Evolutionary conservation across 2,329 filamentous ascomycete genomes (phyloP), one percentile per base, ranked within the genome.

Genomic region (Thermomyces lanuginosus): DNA sequence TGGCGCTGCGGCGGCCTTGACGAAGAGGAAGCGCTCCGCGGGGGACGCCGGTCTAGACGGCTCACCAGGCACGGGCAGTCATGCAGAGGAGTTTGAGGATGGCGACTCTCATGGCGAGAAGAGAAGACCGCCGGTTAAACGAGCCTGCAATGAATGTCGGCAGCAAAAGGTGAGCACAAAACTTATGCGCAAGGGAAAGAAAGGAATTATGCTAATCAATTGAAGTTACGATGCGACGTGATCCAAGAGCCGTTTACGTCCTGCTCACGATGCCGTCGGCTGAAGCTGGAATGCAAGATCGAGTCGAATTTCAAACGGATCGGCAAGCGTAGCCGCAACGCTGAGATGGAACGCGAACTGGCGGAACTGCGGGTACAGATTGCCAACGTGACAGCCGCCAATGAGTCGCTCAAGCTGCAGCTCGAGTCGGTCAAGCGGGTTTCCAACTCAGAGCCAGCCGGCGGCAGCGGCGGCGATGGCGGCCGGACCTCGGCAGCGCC

Each of bases 271-370:
- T 77, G 72, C 49, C 57, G 61, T 35, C 72, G 72, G 38, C 61
- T 75, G 31, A 64, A 62, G 33, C 64, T 76, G 20, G 59, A 62
- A 29, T 76, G 72, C 52, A 69, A 71, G 41, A 74, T 77, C 46
- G 70, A 76, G 42, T 66, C 69, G 34, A 72, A 72, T 49, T 77
- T 76, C 56, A 76, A 73, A 53, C 64, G 72, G 34, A 56, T 76
- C 17, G 72, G 70, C 24, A 76, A 76, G 53, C 62, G 72, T 31
- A 75, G 69, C 36, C 56, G 71, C 56, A 61, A 75, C 63, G 67
- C 70, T 46, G 57, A 68, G 51, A 62, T 73, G 73, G 60, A 71
- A 60, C 51, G 66, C 51, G 53, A 70, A 39, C 64, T 66, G 19
- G 51, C 62, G 17, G 59, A 64, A 38, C 43, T 66, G 24, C 47